A percentile compares a stretch with the other conserved stretches of the same genome.
Conservation (phyloP, 495 filamentous ascomycete species). For the Penicillium canariense region DNA sequence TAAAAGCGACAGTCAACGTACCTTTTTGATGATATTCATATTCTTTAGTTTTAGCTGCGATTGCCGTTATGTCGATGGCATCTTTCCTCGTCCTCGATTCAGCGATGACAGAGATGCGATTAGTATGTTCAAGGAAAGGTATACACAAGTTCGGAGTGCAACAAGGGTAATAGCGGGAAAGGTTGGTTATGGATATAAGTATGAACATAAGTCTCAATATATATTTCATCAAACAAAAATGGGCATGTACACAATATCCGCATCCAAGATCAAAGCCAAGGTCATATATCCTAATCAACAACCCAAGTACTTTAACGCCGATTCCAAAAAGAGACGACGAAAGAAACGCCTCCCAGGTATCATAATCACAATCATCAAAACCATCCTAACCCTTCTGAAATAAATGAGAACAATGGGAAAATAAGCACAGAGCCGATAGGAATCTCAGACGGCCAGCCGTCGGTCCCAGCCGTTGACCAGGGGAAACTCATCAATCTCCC, state of each 20-base stretch:
- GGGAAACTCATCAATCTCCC: constrained; percentile 37
- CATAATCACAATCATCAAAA: constrained; percentile 7
- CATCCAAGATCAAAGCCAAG: not conserved
- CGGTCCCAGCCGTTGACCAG: constrained; percentile 37
- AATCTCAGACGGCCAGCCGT: constrained; percentile 39
- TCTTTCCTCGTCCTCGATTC: too few relatives aligned
- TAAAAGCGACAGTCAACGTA: not conserved
- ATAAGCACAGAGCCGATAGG: too few relatives aligned
- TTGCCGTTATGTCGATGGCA: not conserved
- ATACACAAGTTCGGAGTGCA: too few relatives aligned
- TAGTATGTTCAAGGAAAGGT: too few relatives aligned
- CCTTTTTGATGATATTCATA: not conserved
- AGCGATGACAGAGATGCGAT: not conserved
- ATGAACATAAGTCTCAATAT: not conserved
- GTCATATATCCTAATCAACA: constrained; percentile 1
- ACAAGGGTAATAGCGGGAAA: too few relatives aligned
- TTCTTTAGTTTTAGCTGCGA: not conserved
- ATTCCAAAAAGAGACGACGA: not conserved
- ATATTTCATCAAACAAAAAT: constrained; percentile 12
- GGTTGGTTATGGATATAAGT: too few relatives aligned
- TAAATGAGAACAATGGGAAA: too few relatives aligned
- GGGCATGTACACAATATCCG: not conserved
- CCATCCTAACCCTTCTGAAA: not conserved
- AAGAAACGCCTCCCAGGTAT: constrained; percentile 13
- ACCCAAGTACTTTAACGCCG: not conserved